Conservation (phyloP, 140 eudicot genomes). For the Ambrosia hybrid region DNA sequence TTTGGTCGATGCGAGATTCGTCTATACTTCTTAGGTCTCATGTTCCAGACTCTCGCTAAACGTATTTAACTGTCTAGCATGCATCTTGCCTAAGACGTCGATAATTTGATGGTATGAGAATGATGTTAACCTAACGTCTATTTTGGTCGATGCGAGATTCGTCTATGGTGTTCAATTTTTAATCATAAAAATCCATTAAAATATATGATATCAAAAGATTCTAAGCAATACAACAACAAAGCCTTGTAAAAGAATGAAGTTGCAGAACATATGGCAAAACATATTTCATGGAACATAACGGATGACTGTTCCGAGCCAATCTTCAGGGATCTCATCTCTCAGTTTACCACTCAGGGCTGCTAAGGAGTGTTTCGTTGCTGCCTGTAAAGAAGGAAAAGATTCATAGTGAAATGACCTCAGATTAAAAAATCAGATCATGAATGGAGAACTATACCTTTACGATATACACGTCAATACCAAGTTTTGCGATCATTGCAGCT, state of each 20-base stretch:
- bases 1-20: too few species aligned
- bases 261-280: neutral
- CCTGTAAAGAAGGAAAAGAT: conserved; percentile 41
- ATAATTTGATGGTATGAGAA: too few species aligned
- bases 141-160: too few species aligned
- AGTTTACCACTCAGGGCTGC: conserved; percentile 67
- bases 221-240: conserved; percentile 20
- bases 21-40: too few species aligned
- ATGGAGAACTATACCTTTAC: conserved; percentile 52
- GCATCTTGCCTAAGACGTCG: too few species aligned
- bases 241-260: neutral
- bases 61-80: too few species aligned
- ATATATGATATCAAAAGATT: neutral
- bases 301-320: conserved; percentile 89
- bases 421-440: neutral
- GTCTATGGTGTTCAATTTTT: too few species aligned
- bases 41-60: too few species aligned
- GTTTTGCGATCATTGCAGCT: conserved; percentile 94
- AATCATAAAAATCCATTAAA: too few species aligned
- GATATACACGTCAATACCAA: conserved; percentile 85
- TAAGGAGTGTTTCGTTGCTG: conserved; percentile 72
- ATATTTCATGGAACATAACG: conserved; percentile 45
- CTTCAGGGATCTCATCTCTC: conserved; percentile 62
- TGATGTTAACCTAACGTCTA: too few species aligned
- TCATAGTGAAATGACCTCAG: neutral